Conservation (phyloP, 352 stramenopile genomes). For the Pythium phragmiticola region DNA sequence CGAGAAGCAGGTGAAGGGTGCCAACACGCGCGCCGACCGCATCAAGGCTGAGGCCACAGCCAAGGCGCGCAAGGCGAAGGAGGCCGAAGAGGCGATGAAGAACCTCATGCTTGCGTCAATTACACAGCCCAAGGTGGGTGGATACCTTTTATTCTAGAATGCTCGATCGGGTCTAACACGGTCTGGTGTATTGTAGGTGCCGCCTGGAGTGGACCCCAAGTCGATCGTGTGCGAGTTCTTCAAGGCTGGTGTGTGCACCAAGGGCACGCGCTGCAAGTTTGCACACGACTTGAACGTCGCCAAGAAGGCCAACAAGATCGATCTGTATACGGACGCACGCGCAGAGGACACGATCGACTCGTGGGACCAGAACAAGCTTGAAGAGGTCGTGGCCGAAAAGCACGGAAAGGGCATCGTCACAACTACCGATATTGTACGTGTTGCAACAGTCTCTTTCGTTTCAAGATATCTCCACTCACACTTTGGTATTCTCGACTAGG, state of each 20-base stretch:
- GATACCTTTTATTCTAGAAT: conserved; percentile 10
- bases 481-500: conserved; percentile 20
- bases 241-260: conserved; percentile 86
- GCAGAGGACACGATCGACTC: conserved; percentile 80
- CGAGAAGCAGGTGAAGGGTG: conserved; percentile 88
- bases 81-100: conserved; percentile 83
- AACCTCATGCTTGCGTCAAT: conserved; percentile 85
- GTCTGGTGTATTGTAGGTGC: conserved; percentile 44
- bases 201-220: conserved; percentile 86
- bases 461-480: background rate
- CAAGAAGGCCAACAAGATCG: conserved; percentile 88
- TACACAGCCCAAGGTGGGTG: conserved; percentile 76
- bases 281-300: conserved; percentile 86
- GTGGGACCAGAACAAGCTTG: conserved; percentile 89
- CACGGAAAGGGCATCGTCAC: conserved; percentile 80
- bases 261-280: conserved; percentile 89
- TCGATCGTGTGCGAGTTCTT: conserved; percentile 89
- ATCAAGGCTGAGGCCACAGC: conserved; percentile 73
- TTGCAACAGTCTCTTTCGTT: background rate
- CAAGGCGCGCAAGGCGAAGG: conserved; percentile 82
- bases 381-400: conserved; percentile 83
- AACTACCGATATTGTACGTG: conserved; percentile 80
- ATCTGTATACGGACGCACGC: conserved; percentile 86
- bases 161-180: background rate
- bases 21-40: conserved; percentile 71